Percentiles rank a stretch among this genome's conserved stretches.
These are phyloP conservation scores for Hypomontagnella monticulosa DNA, from an alignment of 495 filamentous ascomycete genomes.

Conservation along the genomic window DNA sequence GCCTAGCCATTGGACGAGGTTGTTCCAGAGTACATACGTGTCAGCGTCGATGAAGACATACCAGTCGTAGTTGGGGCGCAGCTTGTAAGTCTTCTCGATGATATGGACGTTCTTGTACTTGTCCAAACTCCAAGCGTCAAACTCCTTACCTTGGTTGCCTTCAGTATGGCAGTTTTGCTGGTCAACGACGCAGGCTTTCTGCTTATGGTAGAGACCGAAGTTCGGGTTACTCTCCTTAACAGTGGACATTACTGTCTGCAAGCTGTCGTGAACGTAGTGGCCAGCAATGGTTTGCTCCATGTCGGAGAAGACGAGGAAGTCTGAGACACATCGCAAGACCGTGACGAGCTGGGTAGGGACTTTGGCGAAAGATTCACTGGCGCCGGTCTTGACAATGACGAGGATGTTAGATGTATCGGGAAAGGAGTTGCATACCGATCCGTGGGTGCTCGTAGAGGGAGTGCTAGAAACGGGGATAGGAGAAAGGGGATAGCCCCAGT, in stretches of 20 bases:
- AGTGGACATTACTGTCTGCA: conserved; percentile 54
- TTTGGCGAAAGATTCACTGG: conserved; percentile 60
- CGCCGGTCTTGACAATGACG: conserved; percentile 67
- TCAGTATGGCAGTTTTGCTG: conserved; percentile 51
- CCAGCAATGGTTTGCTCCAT: conserved; percentile 61
- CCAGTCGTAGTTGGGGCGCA: conserved; percentile 66
- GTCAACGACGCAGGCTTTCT: conserved; percentile 54
- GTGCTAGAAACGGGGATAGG: too few relatives aligned
- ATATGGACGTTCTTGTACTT: conserved; percentile 61
- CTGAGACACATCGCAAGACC: conserved; percentile 58
- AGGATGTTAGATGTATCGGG: conserved; percentile 53
- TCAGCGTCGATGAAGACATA: conserved; percentile 77
- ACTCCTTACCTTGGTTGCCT: not conserved
- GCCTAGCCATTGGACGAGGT: conserved; percentile 65
- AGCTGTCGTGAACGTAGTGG: conserved; percentile 61
- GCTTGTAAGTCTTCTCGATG: conserved; percentile 52
- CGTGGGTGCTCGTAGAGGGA: conserved; percentile 7
- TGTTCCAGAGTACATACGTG: conserved; percentile 72
- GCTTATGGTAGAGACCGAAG: conserved; percentile 64
- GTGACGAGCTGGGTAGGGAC: conserved; percentile 66
- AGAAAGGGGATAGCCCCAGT: not conserved
- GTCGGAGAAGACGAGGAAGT: conserved; percentile 69
- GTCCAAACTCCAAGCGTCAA: conserved; percentile 60
- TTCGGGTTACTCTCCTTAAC: conserved; percentile 53
- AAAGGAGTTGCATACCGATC: conserved; percentile 47